These are phyloP conservation scores for Talaromyces sp. DNA, from an alignment of 2,329 filamentous ascomycete species.

Conservation along the genomic window DNA sequence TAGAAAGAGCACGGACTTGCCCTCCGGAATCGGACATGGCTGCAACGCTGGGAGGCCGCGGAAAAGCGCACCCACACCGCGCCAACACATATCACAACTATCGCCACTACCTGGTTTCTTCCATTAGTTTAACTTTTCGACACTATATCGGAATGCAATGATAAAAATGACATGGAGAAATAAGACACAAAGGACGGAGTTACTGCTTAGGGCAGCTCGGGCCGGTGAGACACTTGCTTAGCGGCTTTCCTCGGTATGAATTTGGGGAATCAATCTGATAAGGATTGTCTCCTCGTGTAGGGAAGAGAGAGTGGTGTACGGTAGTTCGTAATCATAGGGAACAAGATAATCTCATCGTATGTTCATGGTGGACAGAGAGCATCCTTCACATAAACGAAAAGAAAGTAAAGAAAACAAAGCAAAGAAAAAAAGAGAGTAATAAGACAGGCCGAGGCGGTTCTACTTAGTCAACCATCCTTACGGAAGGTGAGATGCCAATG, in stretches of 20 bases:
- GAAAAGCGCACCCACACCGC: background rate
- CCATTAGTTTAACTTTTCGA: too few relatives aligned
- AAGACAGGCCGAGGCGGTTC: background rate
- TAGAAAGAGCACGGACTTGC: background rate
- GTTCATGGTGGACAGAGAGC: background rate
- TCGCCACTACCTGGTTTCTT: background rate
- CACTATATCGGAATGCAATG: background rate
- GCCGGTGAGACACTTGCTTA: background rate
- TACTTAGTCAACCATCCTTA: background rate
- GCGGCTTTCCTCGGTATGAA: background rate
- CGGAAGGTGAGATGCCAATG: background rate
- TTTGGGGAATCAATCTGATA: conserved; percentile 4
- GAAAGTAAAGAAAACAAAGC: background rate
- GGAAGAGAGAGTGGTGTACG: background rate
- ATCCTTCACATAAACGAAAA: too few relatives aligned
- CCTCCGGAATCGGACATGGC: conserved; percentile 3
- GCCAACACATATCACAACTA: background rate
- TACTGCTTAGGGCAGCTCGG: background rate
- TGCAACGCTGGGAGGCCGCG: background rate
- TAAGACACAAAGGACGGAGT: background rate
- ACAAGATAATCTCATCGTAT: background rate
- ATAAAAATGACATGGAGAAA: background rate
- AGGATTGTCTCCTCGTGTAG: background rate
- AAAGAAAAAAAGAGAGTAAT: background rate
- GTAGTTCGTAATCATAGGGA: background rate